These are phyloP conservation scores for Lipomyces mesembrius DNA, from an alignment of 805 yeast genomes.

Conservation along the genomic window DNA sequence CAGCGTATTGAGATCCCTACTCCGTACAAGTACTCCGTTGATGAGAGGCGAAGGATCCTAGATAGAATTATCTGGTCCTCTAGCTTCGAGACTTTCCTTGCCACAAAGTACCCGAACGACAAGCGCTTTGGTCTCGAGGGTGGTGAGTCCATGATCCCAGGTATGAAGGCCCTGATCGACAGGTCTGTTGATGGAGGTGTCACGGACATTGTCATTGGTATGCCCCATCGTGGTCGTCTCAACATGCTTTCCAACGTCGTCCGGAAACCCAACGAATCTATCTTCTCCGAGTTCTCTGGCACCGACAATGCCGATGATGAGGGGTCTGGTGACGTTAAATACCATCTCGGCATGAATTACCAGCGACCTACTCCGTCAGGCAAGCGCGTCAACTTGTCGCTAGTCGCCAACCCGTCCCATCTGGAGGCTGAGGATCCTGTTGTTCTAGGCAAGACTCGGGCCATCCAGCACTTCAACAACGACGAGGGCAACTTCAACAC, in stretches of 20 bases:
- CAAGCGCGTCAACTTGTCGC: constrained; percentile 88
- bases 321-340: constrained; percentile 99
- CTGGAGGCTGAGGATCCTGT: constrained; percentile 99
- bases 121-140: constrained; percentile 99
- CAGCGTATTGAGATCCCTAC: constrained; percentile 91
- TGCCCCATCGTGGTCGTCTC: constrained; percentile 99
- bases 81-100: constrained; percentile 87
- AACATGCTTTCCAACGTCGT: constrained; percentile 98
- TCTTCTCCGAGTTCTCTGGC: constrained; percentile 94
- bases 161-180: constrained; percentile 94
- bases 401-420: constrained; percentile 99
- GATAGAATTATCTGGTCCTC: constrained; percentile 98
- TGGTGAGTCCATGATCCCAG: constrained; percentile 95
- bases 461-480: constrained; percentile 87
- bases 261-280: constrained; percentile 97
- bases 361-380: constrained; percentile 99
- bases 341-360: constrained; percentile 99
- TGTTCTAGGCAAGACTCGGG: constrained; percentile 96
- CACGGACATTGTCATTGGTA: constrained; percentile 96
- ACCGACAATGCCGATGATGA: constrained; percentile 80
- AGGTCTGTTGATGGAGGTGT: constrained; percentile 84
- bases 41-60: constrained; percentile 92
- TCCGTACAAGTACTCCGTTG: constrained; percentile 80
- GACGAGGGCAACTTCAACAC: constrained; percentile 82
- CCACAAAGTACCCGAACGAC: constrained; percentile 90